A percentile compares a stretch with the other conserved stretches of the same genome.
Conservation (phyloP, 345 rosid genomes). For the Eucalyptus regnans region DNA sequence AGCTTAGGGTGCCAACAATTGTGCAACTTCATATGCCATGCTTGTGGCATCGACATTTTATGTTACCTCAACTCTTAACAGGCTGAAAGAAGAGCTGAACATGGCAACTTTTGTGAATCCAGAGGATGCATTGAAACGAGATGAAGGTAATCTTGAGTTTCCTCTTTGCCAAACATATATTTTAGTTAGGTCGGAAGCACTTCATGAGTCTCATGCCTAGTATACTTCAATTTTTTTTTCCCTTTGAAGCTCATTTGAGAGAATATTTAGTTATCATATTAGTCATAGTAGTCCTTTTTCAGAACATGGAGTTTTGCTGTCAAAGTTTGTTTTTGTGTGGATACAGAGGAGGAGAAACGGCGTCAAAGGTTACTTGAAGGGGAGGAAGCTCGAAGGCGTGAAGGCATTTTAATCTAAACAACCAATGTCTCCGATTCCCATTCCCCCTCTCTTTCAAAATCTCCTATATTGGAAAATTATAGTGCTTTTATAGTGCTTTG, state of each 20-base stretch:
- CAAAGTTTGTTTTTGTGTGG: not conserved
- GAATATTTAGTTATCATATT: not conserved
- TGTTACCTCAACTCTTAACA: not conserved
- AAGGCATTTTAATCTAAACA: slow-evolving; percentile 25
- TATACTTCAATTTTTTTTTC: not conserved
- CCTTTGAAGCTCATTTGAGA: not conserved
- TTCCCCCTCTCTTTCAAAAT: not conserved
- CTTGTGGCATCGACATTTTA: not conserved
- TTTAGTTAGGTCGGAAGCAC: not conserved
- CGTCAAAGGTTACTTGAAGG: slow-evolving; percentile 53
- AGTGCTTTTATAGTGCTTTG: not conserved
- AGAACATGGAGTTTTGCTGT: not conserved
- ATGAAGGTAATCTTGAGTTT: slow-evolving; percentile 48
- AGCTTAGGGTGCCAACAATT: not conserved
- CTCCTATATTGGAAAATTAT: not conserved
- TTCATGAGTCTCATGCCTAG: not conserved
- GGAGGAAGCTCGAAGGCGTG: slow-evolving; percentile 73
- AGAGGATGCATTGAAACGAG: slow-evolving; percentile 84
- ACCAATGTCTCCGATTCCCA: not conserved
- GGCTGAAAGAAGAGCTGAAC: not conserved
- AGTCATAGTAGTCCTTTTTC: not conserved
- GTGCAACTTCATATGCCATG: not conserved
- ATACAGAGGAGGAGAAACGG: slow-evolving; percentile 75
- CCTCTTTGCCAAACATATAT: not conserved
- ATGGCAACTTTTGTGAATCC: slow-evolving; percentile 80